These are phyloP conservation scores for Pelargonium nanum DNA, from an alignment of 345 rosid species.

Conservation along the genomic window DNA sequence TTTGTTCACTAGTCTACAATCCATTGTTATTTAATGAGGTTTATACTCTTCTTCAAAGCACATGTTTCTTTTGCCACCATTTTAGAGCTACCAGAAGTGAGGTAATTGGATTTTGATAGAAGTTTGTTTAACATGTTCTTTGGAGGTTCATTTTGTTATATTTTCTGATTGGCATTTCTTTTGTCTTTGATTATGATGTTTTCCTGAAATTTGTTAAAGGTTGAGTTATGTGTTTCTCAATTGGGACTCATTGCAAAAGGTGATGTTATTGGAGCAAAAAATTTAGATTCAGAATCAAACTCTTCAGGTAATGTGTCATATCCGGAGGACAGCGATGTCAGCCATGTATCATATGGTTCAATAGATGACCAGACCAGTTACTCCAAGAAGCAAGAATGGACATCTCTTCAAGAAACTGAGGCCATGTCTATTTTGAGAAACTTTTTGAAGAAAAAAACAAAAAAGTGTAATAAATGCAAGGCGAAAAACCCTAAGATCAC, in stretches of 20 bases:
- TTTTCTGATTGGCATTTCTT: background rate
- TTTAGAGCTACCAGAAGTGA: slow-evolving; percentile 29
- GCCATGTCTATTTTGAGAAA: slow-evolving; percentile 40
- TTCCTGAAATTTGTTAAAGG: slow-evolving; percentile 29
- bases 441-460: slow-evolving; percentile 36
- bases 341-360: slow-evolving; percentile 30
- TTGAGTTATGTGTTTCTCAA: slow-evolving; percentile 42
- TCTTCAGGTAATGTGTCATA: slow-evolving; percentile 13
- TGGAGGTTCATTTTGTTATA: slow-evolving; percentile 7
- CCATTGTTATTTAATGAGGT: slow-evolving; percentile 65
- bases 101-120: slow-evolving; percentile 24
- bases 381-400: slow-evolving; percentile 42
- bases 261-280: slow-evolving; percentile 62
- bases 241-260: slow-evolving; percentile 69
- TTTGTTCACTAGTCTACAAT: slow-evolving; percentile 59
- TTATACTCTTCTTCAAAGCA: slow-evolving; percentile 42
- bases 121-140: background rate
- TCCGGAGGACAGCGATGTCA: slow-evolving; percentile 32
- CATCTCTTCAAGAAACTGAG: slow-evolving; percentile 71
- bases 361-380: slow-evolving; percentile 15
- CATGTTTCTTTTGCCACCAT: slow-evolving; percentile 58
- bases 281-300: slow-evolving; percentile 23
- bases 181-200: background rate
- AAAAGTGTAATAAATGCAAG: slow-evolving; percentile 37
- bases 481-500: slow-evolving; percentile 28